These are phyloP conservation scores for Colletotrichum sp. DNA, from an alignment of 2,329 filamentous ascomycete genomes.

Conservation along the genomic window DNA sequence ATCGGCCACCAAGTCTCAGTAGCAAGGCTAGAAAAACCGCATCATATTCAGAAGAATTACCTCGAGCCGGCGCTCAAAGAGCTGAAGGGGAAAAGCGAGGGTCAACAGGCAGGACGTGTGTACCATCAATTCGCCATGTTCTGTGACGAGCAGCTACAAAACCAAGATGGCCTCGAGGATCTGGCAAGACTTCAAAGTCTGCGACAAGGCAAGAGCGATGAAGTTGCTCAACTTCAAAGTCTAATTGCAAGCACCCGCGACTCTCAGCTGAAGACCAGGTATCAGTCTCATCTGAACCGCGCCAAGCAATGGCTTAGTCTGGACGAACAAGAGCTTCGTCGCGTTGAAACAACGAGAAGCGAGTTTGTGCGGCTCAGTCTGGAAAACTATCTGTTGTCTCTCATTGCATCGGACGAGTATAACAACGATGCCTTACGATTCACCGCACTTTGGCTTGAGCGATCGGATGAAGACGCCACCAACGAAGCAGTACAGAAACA, in stretches of 20 bases:
- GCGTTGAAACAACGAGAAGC: slow-evolving; percentile 76
- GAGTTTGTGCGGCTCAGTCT: slow-evolving; percentile 88
- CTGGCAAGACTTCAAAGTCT: slow-evolving; percentile 80
- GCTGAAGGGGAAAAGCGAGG: slow-evolving; percentile 70
- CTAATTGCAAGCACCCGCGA: slow-evolving; percentile 57
- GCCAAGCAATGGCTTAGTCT: slow-evolving; percentile 90
- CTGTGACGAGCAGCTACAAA: slow-evolving; percentile 92
- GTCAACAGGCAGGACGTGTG: slow-evolving; percentile 81
- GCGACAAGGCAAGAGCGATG: slow-evolving; percentile 79
- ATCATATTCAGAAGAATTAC: slow-evolving; percentile 87
- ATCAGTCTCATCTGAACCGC: slow-evolving; percentile 68
- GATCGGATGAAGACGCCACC: slow-evolving; percentile 75
- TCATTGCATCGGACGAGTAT: slow-evolving; percentile 85
- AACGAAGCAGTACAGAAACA: slow-evolving; percentile 78
- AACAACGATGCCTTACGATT: slow-evolving; percentile 92
- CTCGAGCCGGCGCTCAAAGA: slow-evolving; percentile 84
- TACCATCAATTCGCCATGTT: slow-evolving; percentile 96
- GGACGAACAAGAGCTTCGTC: slow-evolving; percentile 84
- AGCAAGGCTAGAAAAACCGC: slow-evolving; percentile 88
- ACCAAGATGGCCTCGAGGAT: slow-evolving; percentile 83
- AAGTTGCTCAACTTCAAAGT: slow-evolving; percentile 75
- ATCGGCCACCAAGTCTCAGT: slow-evolving; percentile 89
- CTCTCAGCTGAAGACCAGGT: slow-evolving; percentile 57
- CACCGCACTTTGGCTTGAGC: slow-evolving; percentile 91
- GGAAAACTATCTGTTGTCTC: slow-evolving; percentile 88